These are phyloP conservation scores for Vicia villosa DNA, from an alignment of 306 rosid species.

Conservation along the genomic window DNA sequence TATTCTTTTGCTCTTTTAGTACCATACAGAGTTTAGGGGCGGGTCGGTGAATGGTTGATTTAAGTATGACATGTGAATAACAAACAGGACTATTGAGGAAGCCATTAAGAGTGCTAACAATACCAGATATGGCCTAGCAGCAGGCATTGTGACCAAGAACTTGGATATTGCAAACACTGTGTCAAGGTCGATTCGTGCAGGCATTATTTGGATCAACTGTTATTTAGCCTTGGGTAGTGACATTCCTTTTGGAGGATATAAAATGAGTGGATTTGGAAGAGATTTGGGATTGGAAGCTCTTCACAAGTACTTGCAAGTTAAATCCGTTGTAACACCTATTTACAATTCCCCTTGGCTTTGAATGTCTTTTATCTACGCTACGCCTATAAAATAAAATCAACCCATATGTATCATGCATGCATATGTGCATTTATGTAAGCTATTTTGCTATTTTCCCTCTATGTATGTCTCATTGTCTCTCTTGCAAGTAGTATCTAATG, in stretches of 20 bases:
- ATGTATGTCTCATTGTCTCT: not conserved
- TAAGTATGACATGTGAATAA: not conserved
- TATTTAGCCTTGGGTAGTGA: conserved; percentile 50
- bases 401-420: not conserved
- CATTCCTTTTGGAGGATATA: conserved; percentile 74
- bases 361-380: not conserved
- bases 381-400: not conserved
- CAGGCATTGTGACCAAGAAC: conserved; percentile 72
- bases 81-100: conserved; percentile 75
- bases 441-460: not conserved
- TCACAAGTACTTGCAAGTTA: conserved; percentile 67
- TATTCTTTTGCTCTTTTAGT: not conserved
- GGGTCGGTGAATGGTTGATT: not conserved
- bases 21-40: not conserved
- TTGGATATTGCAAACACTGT: conserved; percentile 68
- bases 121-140: conserved; percentile 74
- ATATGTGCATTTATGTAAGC: not conserved
- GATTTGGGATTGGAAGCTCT: conserved; percentile 64
- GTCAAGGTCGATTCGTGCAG: conserved; percentile 74
- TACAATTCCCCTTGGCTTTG: conserved; percentile 79
- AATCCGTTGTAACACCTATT: conserved; percentile 71
- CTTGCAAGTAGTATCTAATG: not conserved
- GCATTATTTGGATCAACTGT: conserved; percentile 73
- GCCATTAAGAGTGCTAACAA: conserved; percentile 71
- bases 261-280: conserved; percentile 78